Evolutionary conservation across 345 rosid species (phyloP).

Genomic region (Eutrema yunnanense): DNA sequence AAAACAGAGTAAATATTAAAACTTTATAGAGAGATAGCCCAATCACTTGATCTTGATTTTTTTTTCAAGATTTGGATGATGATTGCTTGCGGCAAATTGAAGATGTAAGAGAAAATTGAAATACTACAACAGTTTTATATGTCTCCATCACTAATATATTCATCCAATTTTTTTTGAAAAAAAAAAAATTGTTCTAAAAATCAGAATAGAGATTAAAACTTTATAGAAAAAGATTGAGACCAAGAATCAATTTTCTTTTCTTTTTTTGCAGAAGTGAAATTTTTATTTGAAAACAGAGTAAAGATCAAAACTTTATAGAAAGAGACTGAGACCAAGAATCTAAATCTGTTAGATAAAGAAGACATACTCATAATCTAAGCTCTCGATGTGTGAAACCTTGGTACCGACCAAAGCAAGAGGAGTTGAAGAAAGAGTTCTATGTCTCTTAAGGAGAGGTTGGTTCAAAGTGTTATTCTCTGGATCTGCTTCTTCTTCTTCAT

Average conservation of each 20-base stretch:
- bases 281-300: not conserved
- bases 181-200: not conserved
- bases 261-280: not conserved
- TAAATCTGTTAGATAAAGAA: not conserved
- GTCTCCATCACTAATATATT: conserved; percentile 8
- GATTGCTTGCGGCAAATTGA: conserved; percentile 20
- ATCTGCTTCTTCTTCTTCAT: conserved; percentile 29
- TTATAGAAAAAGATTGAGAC: not conserved
- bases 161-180: not conserved
- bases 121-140: not conserved
- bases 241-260: too few relatives aligned
- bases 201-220: not conserved
- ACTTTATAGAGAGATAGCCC: not conserved
- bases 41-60: not conserved
- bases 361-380: conserved; percentile 85
- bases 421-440: conserved; percentile 65
- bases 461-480: conserved; percentile 33
- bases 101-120: not conserved
- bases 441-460: conserved; percentile 76
- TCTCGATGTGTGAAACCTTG: conserved; percentile 83
- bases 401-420: conserved; percentile 85
- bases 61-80: conserved; percentile 11
- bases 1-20: not conserved
- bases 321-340: not conserved
- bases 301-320: not conserved